phyloP scores from a whole-genome alignment of 2,329 filamentous ascomycete genomes.

The Neonectria magnoliae region DNA sequence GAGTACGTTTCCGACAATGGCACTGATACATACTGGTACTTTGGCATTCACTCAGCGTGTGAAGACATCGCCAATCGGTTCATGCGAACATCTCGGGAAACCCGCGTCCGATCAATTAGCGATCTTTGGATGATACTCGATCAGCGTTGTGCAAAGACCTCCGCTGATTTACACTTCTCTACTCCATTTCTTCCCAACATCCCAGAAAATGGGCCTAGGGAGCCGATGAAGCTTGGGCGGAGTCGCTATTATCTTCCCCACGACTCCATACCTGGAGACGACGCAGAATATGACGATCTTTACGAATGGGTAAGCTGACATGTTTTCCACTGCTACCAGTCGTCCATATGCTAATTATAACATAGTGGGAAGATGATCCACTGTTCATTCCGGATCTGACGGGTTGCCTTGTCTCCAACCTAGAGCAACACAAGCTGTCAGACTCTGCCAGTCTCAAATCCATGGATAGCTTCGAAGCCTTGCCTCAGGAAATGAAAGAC shows the following conservation, averaged over 20 bases:
- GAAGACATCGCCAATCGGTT: slow-evolving; percentile 3
- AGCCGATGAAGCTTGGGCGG: not conserved
- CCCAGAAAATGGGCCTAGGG: not conserved
- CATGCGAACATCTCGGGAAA: not conserved
- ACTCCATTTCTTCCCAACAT: slow-evolving; percentile 1
- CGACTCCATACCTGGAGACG: not conserved
- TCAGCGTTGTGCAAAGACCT: slow-evolving; percentile 2
- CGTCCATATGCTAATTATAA: not conserved
- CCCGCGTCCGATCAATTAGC: not conserved
- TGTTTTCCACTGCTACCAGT: too few species aligned
- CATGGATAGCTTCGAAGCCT: not conserved
- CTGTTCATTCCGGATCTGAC: slow-evolving; percentile 7
- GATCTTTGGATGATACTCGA: slow-evolving; percentile 21
- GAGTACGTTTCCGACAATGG: not conserved
- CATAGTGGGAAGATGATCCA: slow-evolving; percentile 16
- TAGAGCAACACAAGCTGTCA: not conserved
- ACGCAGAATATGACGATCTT: not conserved
- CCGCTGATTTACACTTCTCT: too few species aligned
- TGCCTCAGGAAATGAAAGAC: slow-evolving; percentile 16
- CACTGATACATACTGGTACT: not conserved
- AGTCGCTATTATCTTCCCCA: slow-evolving; percentile 3
- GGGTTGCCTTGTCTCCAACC: slow-evolving; percentile 2
- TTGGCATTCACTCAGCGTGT: slow-evolving; percentile 13
- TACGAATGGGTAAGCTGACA: slow-evolving; percentile 2
- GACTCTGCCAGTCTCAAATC: not conserved